These are phyloP conservation scores for Rutidosis leptorrhynchoides DNA, from an alignment of 129 eudicot genomes.

Conservation along the genomic window DNA sequence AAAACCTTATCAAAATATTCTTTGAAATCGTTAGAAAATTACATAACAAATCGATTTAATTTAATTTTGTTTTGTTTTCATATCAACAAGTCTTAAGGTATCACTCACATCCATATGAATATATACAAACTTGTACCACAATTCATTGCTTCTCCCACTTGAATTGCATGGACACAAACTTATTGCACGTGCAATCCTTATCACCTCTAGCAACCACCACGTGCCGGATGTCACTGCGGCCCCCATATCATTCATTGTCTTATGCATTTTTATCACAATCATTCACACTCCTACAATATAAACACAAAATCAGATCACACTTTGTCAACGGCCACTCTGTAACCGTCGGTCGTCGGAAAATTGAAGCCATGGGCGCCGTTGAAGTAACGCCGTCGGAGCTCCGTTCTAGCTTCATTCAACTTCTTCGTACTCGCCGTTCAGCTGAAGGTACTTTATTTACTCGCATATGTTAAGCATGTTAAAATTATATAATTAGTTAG, in stretches of 20 bases:
- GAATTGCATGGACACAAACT: too few species aligned
- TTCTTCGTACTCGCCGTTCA: slow-evolving; percentile 62
- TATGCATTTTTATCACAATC: neutral
- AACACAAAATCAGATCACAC: slow-evolving; percentile 16
- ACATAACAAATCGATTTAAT: too few species aligned
- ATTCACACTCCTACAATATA: neutral
- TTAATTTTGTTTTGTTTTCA: too few species aligned
- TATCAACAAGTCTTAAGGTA: too few species aligned
- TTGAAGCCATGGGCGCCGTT: slow-evolving; percentile 24
- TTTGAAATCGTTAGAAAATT: too few species aligned
- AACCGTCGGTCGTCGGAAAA: neutral
- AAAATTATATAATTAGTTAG: too few species aligned
- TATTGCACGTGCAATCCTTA: neutral
- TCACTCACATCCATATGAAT: too few species aligned
- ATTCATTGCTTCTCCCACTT: too few species aligned
- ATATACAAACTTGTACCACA: neutral
- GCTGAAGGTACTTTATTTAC: slow-evolving; percentile 42
- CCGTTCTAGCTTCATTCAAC: slow-evolving; percentile 44
- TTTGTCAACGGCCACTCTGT: neutral
- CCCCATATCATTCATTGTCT: neutral
- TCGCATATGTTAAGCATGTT: neutral
- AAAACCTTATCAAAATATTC: too few species aligned
- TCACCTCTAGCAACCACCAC: neutral
- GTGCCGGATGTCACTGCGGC: neutral
- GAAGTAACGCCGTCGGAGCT: slow-evolving; percentile 32